Conservation (phyloP, 768 basidiomycete genomes). For the Phaffia australis region DNA sequence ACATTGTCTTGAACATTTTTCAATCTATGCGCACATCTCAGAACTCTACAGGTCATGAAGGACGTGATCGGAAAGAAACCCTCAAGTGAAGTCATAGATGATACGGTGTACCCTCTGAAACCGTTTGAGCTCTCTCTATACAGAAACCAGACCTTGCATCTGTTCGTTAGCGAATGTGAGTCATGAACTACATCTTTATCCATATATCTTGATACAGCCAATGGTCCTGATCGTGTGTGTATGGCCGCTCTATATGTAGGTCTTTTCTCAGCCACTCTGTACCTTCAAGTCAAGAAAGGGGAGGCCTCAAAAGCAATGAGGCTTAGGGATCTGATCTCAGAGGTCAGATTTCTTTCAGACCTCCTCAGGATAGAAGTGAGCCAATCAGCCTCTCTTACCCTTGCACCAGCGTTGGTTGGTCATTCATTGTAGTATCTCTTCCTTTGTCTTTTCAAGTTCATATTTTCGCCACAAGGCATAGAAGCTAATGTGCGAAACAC, state of each 20-base stretch:
- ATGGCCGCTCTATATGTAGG: background rate
- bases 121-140: conserved; percentile 31
- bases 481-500: conserved; percentile 28
- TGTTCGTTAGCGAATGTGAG: conserved; percentile 29
- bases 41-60: conserved; percentile 28
- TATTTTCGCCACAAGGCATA: conserved; percentile 29
- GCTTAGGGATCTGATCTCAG: conserved; percentile 19
- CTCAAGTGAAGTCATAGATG: conserved; percentile 27
- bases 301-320: conserved; percentile 23
- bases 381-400: background rate
- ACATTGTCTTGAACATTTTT: background rate
- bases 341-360: conserved; percentile 28
- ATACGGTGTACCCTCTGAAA: conserved; percentile 28
- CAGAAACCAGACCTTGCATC: conserved; percentile 31
- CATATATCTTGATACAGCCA: background rate
- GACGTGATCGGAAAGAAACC: conserved; percentile 28
- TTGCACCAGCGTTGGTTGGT: background rate
- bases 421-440: background rate
- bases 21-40: background rate
- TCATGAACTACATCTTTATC: conserved; percentile 12
- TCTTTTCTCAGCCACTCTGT: conserved; percentile 15
- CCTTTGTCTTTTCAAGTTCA: conserved; percentile 23
- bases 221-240: background rate
- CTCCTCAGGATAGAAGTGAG: conserved; percentile 28
- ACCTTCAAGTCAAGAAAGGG: conserved; percentile 29